phyloP scores from a whole-genome alignment of 2,329 filamentous ascomycete genomes.

The Phoma sp. region DNA sequence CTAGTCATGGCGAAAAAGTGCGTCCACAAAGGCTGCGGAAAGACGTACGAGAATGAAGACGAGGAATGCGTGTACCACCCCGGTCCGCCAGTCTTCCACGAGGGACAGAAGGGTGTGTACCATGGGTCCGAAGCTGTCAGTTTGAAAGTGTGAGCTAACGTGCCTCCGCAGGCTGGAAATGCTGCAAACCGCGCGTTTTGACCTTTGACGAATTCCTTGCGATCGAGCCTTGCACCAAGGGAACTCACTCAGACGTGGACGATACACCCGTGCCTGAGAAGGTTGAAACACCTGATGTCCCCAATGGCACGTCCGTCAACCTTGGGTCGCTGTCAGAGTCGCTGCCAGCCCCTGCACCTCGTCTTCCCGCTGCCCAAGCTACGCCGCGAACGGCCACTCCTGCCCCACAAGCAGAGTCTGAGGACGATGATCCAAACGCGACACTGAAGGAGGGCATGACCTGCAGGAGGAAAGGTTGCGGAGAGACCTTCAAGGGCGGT shows the following conservation, averaged over 20 bases:
- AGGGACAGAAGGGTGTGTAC: conserved; percentile 88
- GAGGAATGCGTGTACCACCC: conserved; percentile 93
- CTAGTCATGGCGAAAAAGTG: conserved; percentile 77
- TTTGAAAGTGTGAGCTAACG: conserved; percentile 12
- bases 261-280: conserved; percentile 63
- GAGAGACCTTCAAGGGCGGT: conserved; percentile 64
- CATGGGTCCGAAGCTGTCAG: background rate
- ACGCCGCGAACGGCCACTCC: conserved; percentile 33
- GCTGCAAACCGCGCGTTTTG: conserved; percentile 94
- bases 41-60: conserved; percentile 79
- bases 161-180: conserved; percentile 83
- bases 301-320: conserved; percentile 41
- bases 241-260: conserved; percentile 90
- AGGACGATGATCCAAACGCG: conserved; percentile 81
- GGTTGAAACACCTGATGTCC: conserved; percentile 56
- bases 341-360: conserved; percentile 41
- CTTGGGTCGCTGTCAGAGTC: conserved; percentile 41
- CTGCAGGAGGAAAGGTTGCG: conserved; percentile 82
- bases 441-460: conserved; percentile 75
- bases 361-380: conserved; percentile 41
- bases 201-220: conserved; percentile 98
- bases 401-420: conserved; percentile 61
- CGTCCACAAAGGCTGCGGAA: conserved; percentile 95
- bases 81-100: conserved; percentile 89
- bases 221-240: conserved; percentile 90